Evolutionary conservation across 495 filamentous ascomycete genomes (phyloP).

Genomic region (Trypethelium eluteriae): DNA sequence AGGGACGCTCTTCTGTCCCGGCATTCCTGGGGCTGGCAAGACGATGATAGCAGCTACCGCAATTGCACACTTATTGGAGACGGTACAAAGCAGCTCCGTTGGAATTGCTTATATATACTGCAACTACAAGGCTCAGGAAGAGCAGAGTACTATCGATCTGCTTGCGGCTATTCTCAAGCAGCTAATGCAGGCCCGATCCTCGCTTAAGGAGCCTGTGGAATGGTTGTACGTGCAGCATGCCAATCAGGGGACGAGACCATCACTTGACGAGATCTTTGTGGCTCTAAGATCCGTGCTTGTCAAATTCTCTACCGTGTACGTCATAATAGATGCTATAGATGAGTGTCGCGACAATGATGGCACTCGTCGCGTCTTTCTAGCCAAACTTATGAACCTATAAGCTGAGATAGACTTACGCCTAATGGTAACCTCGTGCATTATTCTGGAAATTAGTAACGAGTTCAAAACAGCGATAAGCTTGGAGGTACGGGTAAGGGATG

Average conservation of each 20-base stretch:
- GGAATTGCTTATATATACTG: slow-evolving; percentile 40
- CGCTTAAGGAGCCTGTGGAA: slow-evolving; percentile 26
- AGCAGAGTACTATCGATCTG: slow-evolving; percentile 32
- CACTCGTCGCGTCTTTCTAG: slow-evolving; percentile 30
- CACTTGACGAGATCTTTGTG: slow-evolving; percentile 31
- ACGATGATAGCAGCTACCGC: slow-evolving; percentile 28
- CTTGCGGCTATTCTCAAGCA: slow-evolving; percentile 39
- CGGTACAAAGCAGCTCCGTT: slow-evolving; percentile 19
- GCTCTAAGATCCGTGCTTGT: slow-evolving; percentile 27
- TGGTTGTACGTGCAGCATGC: slow-evolving; percentile 20
- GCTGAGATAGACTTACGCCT: slow-evolving; percentile 24
- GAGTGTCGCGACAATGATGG: slow-evolving; percentile 33
- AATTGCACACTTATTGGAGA: slow-evolving; percentile 28
- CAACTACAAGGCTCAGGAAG: slow-evolving; percentile 33
- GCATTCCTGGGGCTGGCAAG: slow-evolving; percentile 35
- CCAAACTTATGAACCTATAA: slow-evolving; percentile 32
- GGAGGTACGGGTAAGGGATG: slow-evolving; percentile 21
- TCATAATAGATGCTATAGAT: slow-evolving; percentile 45
- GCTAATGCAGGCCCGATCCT: slow-evolving; percentile 26
- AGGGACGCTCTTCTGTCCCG: slow-evolving; percentile 35
- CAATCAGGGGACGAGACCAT: slow-evolving; percentile 22
- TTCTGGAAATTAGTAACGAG: slow-evolving; percentile 17
- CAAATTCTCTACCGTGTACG: slow-evolving; percentile 31
- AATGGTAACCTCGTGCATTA: slow-evolving; percentile 25
- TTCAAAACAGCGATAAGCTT: slow-evolving; percentile 13